Evolutionary conservation across 257 asterid genomes (phyloP).

Genomic region (Capsicum rhomboideum): DNA sequence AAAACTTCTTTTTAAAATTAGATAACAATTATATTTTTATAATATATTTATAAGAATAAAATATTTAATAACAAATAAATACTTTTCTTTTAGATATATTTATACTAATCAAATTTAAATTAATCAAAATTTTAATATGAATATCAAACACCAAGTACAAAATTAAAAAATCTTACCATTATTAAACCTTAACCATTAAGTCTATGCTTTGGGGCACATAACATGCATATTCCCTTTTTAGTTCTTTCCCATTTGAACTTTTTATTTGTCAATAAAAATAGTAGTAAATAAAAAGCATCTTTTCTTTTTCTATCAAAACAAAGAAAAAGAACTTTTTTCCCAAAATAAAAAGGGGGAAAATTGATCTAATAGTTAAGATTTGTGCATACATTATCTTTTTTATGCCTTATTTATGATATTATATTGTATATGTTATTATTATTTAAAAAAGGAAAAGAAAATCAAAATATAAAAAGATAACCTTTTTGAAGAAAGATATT

Average conservation of each 20-base stretch:
- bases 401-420: neutral
- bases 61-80: too few species aligned
- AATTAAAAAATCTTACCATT: too few species aligned
- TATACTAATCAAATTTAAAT: too few species aligned
- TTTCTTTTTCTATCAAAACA: neutral
- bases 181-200: neutral
- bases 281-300: too few species aligned
- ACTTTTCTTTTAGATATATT: too few species aligned
- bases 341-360: neutral
- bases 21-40: neutral
- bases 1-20: neutral
- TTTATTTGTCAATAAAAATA: too few species aligned
- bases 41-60: neutral
- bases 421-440: neutral
- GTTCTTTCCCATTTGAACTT: neutral
- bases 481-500: too few species aligned
- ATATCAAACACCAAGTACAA: too few species aligned
- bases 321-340: neutral
- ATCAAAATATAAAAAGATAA: too few species aligned
- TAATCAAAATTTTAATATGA: too few species aligned
- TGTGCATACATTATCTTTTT: neutral
- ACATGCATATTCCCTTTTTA: neutral
- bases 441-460: neutral
- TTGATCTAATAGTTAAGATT: neutral
- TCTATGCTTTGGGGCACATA: neutral